These are phyloP conservation scores for Didymella exigua DNA, from an alignment of 2,329 filamentous ascomycete genomes.

Conservation along the genomic window DNA sequence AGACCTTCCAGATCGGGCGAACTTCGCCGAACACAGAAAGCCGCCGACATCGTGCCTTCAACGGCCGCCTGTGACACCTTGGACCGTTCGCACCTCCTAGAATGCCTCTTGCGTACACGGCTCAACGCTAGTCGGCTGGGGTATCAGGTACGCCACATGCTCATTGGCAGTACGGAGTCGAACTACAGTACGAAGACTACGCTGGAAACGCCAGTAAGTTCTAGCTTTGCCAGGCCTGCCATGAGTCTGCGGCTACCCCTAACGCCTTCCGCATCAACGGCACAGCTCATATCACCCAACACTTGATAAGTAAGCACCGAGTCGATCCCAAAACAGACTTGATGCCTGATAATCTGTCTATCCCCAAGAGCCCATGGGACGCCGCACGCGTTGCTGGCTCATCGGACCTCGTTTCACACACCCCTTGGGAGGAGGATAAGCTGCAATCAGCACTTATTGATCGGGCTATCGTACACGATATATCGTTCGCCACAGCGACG, in stretches of 20 bases:
- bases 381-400: background rate
- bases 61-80: background rate
- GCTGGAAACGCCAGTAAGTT: no score
- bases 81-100: background rate
- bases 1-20: slow-evolving; percentile 8
- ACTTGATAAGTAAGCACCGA: background rate
- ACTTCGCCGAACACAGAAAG: background rate
- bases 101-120: background rate
- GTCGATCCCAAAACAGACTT: background rate
- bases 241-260: no score
- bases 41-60: background rate
- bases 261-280: no score
- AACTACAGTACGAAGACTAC: no score
- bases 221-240: no score
- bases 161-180: no score
- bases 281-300: background rate
- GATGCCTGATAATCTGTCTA: no score
- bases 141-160: no score
- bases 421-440: background rate
- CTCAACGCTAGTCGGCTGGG: no score
- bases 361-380: background rate
- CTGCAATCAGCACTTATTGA: background rate
- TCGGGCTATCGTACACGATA: background rate
- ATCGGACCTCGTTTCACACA: background rate
- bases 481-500: background rate